These are phyloP conservation scores for Talinum fruticosum DNA, from an alignment of 148 eudicot genomes.

Conservation along the genomic window DNA sequence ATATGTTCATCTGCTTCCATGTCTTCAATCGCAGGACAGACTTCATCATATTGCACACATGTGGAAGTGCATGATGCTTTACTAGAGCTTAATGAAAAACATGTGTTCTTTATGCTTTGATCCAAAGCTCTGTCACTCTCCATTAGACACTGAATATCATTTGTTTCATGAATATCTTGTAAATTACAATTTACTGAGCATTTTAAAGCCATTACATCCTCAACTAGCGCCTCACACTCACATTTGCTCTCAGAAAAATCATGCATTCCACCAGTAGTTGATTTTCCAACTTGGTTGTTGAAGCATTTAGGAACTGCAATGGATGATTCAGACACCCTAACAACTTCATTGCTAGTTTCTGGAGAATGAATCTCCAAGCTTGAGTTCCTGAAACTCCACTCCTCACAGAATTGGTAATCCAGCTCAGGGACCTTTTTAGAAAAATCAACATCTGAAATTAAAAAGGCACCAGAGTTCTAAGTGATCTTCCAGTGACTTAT, in stretches of 20 bases:
- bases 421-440: conserved; percentile 38
- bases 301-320: conserved; percentile 20
- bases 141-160: conserved; percentile 19
- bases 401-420: conserved; percentile 42
- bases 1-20: conserved; percentile 18
- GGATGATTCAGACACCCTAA: conserved; percentile 29
- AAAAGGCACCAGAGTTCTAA: conserved; percentile 9
- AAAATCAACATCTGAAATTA: conserved; percentile 43
- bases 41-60: conserved; percentile 21
- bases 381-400: conserved; percentile 31
- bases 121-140: conserved; percentile 21
- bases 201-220: conserved; percentile 25
- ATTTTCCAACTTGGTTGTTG: conserved; percentile 20
- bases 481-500: conserved; percentile 5
- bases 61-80: conserved; percentile 15
- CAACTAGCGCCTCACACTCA: conserved; percentile 25
- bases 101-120: conserved; percentile 11
- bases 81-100: conserved; percentile 6
- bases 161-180: conserved; percentile 23
- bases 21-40: conserved; percentile 23
- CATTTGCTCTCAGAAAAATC: conserved; percentile 11
- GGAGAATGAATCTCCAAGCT: conserved; percentile 33
- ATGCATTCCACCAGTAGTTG: conserved; percentile 24
- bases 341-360: conserved; percentile 27
- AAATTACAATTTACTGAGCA: conserved; percentile 23